Conservation (phyloP, 495 filamentous ascomycete species). For the Tuber borchii region DNA sequence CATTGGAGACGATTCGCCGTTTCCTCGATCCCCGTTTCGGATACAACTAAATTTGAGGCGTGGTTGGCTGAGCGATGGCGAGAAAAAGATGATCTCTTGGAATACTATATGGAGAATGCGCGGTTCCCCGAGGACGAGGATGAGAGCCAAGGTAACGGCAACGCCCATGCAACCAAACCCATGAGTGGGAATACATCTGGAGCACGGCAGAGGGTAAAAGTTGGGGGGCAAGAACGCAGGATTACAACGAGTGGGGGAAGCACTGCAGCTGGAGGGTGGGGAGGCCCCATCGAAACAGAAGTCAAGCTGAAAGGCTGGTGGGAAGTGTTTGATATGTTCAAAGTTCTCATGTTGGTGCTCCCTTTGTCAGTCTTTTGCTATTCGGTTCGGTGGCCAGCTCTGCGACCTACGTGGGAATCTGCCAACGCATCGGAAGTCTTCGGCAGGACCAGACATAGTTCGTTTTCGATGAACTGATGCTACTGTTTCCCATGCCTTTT, state of each 20-base stretch:
- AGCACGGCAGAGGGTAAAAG: slow-evolving; percentile 17
- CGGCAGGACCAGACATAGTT: background rate
- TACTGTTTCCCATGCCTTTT: background rate
- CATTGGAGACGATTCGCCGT: slow-evolving; percentile 70
- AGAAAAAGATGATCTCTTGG: slow-evolving; percentile 72
- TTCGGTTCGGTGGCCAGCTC: background rate
- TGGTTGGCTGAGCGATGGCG: slow-evolving; percentile 72
- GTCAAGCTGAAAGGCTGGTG: slow-evolving; percentile 47
- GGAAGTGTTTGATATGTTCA: slow-evolving; percentile 56
- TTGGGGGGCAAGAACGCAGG: slow-evolving; percentile 14
- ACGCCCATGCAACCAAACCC: background rate
- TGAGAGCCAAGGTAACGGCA: slow-evolving; percentile 31
- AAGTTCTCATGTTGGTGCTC: slow-evolving; percentile 43
- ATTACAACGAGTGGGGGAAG: slow-evolving; percentile 21
- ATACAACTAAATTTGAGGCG: slow-evolving; percentile 57
- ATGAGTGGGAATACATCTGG: background rate
- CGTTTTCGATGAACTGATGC: background rate
- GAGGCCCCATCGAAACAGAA: slow-evolving; percentile 48
- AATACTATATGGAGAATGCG: slow-evolving; percentile 61
- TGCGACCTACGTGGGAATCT: background rate
- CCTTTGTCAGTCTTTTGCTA: background rate
- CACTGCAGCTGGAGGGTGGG: slow-evolving; percentile 27
- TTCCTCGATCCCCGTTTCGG: slow-evolving; percentile 59
- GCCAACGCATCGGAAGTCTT: background rate
- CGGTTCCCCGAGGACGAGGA: slow-evolving; percentile 58